A percentile compares a stretch with the other conserved stretches of the same genome.
phyloP scores from a whole-genome alignment of 352 stramenopile species.

The Blastocystis sp. region DNA sequence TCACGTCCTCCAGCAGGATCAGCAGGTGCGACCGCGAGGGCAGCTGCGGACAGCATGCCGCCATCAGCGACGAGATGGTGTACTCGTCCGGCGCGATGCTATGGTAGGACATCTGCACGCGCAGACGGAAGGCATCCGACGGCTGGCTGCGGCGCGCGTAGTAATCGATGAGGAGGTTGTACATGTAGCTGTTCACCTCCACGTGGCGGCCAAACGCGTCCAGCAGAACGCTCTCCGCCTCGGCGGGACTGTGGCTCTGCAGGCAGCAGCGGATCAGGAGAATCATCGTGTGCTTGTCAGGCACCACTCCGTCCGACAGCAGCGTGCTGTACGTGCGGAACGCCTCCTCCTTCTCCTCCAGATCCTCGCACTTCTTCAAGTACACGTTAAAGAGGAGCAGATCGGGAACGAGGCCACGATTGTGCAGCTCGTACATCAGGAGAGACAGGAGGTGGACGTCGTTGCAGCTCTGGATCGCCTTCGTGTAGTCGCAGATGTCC shows the following conservation, averaged over 20 bases:
- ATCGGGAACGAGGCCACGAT: conserved; percentile 57
- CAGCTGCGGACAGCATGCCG: conserved; percentile 54
- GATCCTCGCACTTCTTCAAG: conserved; percentile 68
- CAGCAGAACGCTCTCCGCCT: conserved; percentile 43
- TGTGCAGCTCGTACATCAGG: conserved; percentile 57
- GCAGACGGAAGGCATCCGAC: conserved; percentile 46
- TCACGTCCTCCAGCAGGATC: conserved; percentile 41
- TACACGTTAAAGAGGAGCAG: conserved; percentile 67
- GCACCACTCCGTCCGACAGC: conserved; percentile 34
- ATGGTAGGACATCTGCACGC: conserved; percentile 14
- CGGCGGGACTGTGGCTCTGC: not conserved
- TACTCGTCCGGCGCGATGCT: conserved; percentile 60
- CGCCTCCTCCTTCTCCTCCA: conserved; percentile 66
- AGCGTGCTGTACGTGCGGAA: conserved; percentile 38
- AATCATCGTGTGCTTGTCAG: conserved; percentile 69
- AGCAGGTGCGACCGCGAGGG: conserved; percentile 25
- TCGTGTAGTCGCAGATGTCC: conserved; percentile 69
- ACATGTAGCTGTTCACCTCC: conserved; percentile 69
- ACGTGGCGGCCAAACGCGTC: conserved; percentile 31
- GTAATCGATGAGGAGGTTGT: conserved; percentile 66
- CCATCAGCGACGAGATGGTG: conserved; percentile 65
- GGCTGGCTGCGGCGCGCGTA: conserved; percentile 44
- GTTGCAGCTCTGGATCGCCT: conserved; percentile 66
- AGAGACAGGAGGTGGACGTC: conserved; percentile 22
- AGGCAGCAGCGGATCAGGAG: conserved; percentile 52